These are phyloP conservation scores for Camellia lanceoleosa DNA, from an alignment of 148 eudicot species.

Conservation along the genomic window DNA sequence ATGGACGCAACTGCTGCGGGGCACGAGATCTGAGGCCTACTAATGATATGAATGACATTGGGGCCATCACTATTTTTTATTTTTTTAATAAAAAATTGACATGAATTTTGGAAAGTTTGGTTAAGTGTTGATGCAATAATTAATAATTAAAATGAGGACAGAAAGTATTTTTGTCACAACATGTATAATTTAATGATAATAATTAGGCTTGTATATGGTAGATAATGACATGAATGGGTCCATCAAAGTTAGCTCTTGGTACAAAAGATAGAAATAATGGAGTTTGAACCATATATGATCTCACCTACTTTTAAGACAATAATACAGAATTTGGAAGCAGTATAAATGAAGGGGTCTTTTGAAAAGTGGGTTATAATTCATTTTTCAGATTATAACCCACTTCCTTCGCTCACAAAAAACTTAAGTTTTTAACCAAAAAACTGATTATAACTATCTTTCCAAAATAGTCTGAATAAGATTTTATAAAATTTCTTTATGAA, in stretches of 20 bases:
- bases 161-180: conserved; percentile 13
- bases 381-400: too few relatives aligned
- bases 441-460: too few relatives aligned
- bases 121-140: conserved; percentile 7
- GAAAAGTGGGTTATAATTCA: too few relatives aligned
- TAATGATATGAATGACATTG: neutral
- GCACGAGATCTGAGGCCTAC: neutral
- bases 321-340: too few relatives aligned
- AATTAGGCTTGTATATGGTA: conserved; percentile 5
- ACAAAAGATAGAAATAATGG: conserved; percentile 7
- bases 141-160: conserved; percentile 18
- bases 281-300: neutral
- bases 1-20: neutral
- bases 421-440: too few relatives aligned
- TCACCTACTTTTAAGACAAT: neutral
- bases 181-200: conserved; percentile 15
- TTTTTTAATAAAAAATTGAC: neutral
- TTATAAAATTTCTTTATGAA: too few relatives aligned
- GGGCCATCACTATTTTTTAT: neutral
- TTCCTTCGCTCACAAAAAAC: too few relatives aligned
- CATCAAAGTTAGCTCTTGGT: neutral
- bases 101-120: neutral
- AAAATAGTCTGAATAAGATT: too few relatives aligned
- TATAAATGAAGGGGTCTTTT: too few relatives aligned
- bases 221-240: conserved; percentile 21